These are phyloP conservation scores for Amanita jacksonii DNA, from an alignment of 768 basidiomycete species.

Conservation along the genomic window DNA sequence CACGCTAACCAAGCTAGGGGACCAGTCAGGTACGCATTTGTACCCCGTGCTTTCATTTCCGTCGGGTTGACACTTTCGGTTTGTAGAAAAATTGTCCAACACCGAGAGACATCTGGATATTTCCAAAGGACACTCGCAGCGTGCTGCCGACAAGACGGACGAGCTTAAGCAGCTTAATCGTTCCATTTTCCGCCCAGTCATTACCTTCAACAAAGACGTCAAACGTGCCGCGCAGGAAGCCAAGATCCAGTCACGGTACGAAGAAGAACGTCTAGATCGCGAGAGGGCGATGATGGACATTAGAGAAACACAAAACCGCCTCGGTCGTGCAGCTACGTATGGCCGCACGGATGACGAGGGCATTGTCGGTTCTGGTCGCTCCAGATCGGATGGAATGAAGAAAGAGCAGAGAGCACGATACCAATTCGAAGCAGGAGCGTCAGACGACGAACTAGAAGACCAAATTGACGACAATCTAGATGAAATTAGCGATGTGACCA, in stretches of 20 bases:
- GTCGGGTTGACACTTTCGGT: background rate
- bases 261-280: constrained; percentile 75
- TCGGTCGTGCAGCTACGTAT: constrained; percentile 65
- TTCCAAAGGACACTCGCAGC: constrained; percentile 74
- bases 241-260: constrained; percentile 76
- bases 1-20: constrained; percentile 75
- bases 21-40: constrained; percentile 74
- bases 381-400: constrained; percentile 35
- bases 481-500: constrained; percentile 72
- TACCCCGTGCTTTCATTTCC: constrained; percentile 6
- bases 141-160: constrained; percentile 88
- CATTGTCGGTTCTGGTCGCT: constrained; percentile 32
- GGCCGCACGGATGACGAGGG: constrained; percentile 41
- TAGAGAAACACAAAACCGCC: constrained; percentile 76
- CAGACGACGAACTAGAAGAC: constrained; percentile 92
- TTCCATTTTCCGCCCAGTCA: constrained; percentile 89
- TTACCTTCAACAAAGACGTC: constrained; percentile 86
- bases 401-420: constrained; percentile 74
- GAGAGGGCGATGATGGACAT: constrained; percentile 83
- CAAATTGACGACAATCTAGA: constrained; percentile 89
- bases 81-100: constrained; percentile 75
- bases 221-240: constrained; percentile 85
- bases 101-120: constrained; percentile 94
- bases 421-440: constrained; percentile 85
- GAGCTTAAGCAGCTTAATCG: constrained; percentile 92